Conservation (phyloP, 257 asterid genomes). For the Rubia yunnanensis region DNA sequence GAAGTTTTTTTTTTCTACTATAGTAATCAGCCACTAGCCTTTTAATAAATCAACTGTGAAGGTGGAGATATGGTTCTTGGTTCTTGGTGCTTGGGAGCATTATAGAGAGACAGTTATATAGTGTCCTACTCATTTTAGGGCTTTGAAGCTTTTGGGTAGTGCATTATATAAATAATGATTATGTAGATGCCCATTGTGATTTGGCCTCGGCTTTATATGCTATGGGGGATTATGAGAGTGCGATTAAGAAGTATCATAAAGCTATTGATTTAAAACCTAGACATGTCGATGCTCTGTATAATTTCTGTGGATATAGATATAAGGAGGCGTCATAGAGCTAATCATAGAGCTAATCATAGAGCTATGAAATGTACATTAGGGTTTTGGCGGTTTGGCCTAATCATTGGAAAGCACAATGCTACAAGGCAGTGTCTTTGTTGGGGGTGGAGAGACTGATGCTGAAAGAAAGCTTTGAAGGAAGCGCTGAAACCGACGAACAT, state of each 20-base stretch:
- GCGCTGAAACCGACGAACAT: slow-evolving; percentile 92
- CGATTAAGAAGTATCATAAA: slow-evolving; percentile 94
- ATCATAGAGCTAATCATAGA: too few species aligned
- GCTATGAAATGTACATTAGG: slow-evolving; percentile 96
- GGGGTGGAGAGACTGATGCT: slow-evolving; percentile 97
- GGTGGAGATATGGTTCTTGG: slow-evolving; percentile 97
- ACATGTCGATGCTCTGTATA: slow-evolving; percentile 87
- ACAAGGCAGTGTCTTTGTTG: slow-evolving; percentile 80
- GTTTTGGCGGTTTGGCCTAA: slow-evolving; percentile 91
- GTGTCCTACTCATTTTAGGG: slow-evolving; percentile 95
- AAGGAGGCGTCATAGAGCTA: slow-evolving; percentile 95
- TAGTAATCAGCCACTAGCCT: too few species aligned
- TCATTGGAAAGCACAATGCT: slow-evolving; percentile 97
- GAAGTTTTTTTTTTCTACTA: too few species aligned
- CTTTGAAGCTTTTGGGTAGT: slow-evolving; percentile 94
- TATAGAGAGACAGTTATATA: slow-evolving; percentile 96
- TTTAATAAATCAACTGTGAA: too few species aligned
- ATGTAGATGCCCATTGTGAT: slow-evolving; percentile 97
- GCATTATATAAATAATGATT: slow-evolving; percentile 95
- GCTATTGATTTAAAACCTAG: slow-evolving; percentile 97
- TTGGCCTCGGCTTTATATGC: slow-evolving; percentile 95
- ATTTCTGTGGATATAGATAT: slow-evolving; percentile 98
- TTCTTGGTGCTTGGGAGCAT: slow-evolving; percentile 97
- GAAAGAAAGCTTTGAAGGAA: slow-evolving; percentile 90
- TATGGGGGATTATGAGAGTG: slow-evolving; percentile 93